Percentiles rank a stretch among this genome's conserved stretches.
Evolutionary conservation across 306 rosid genomes (phyloP).

Genomic region (Cicer yamashitae): DNA sequence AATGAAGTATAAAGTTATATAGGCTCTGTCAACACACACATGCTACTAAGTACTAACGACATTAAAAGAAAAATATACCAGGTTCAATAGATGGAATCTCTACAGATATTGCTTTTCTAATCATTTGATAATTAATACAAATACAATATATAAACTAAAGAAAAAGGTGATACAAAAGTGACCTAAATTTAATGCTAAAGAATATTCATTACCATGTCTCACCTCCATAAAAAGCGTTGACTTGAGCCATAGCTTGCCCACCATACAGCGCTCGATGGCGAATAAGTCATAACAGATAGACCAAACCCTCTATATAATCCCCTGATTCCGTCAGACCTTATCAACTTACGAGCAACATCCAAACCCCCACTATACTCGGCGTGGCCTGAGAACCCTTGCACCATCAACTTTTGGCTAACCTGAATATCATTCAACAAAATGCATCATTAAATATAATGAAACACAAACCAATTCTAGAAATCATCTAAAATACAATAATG

Average conservation of each 20-base stretch:
- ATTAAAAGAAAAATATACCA: slow-evolving; percentile 15
- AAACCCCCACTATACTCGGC: slow-evolving; percentile 78
- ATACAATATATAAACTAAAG: slow-evolving; percentile 3
- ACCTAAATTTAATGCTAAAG: slow-evolving; percentile 9
- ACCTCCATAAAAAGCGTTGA: slow-evolving; percentile 93
- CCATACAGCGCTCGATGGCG: slow-evolving; percentile 97
- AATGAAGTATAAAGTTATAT: slow-evolving; percentile 3
- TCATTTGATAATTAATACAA: slow-evolving; percentile 23
- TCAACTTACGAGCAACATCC: slow-evolving; percentile 79
- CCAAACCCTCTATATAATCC: slow-evolving; percentile 95
- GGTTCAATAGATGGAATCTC: slow-evolving; percentile 14
- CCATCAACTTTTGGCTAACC: slow-evolving; percentile 95
- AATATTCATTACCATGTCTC: slow-evolving; percentile 58
- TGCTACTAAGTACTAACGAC: background rate
- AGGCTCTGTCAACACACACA: slow-evolving; percentile 26
- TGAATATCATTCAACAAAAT: slow-evolving; percentile 39
- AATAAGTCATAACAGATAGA: slow-evolving; percentile 85
- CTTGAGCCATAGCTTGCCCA: slow-evolving; percentile 98
- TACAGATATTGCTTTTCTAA: slow-evolving; percentile 17
- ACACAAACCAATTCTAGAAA: background rate
- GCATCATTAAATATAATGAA: background rate
- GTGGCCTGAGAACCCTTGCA: slow-evolving; percentile 92
- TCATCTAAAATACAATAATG: background rate
- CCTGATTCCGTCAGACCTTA: slow-evolving; percentile 70
- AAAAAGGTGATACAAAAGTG: slow-evolving; percentile 36